phyloP scores from a whole-genome alignment of 169 alveolate species.

The Plasmodium yoelii region DNA sequence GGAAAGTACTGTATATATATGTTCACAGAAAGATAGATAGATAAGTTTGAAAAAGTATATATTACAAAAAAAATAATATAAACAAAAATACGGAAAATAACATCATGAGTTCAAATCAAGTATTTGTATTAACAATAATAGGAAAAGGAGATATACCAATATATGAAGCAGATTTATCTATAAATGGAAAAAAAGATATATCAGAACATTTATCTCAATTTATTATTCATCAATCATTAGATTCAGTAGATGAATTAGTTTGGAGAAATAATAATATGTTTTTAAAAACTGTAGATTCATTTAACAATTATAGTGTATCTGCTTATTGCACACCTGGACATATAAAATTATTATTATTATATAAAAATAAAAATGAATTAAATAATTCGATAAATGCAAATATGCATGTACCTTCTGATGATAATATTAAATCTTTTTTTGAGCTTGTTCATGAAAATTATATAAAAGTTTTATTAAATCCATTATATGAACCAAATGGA shows the following conservation, averaged over 20 bases:
- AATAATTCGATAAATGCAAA: constrained; percentile 22
- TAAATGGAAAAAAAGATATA: constrained; percentile 89
- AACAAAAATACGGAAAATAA: constrained; percentile 20
- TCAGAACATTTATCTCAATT: constrained; percentile 91
- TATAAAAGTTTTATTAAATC: constrained; percentile 83
- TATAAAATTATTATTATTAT: constrained; percentile 85
- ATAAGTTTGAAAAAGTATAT: too few relatives aligned
- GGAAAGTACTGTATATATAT: too few relatives aligned
- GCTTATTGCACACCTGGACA: constrained; percentile 92
- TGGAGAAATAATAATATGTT: constrained; percentile 84
- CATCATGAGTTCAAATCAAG: constrained; percentile 30
- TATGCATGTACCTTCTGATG: constrained; percentile 85
- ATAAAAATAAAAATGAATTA: constrained; percentile 76
- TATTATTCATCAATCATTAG: constrained; percentile 91
- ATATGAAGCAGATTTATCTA: constrained; percentile 88
- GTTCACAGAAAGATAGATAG: too few relatives aligned
- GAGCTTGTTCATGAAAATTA: constrained; percentile 89
- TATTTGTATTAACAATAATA: constrained; percentile 88
- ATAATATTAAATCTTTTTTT: constrained; percentile 85
- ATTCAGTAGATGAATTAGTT: constrained; percentile 89
- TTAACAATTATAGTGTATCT: constrained; percentile 89
- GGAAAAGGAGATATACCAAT: constrained; percentile 92
- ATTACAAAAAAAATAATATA: not conserved
- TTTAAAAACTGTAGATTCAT: constrained; percentile 88
- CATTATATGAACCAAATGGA: constrained; percentile 81